Evolutionary conservation across 306 rosid genomes (phyloP).

Genomic region (Vigna nakashimae): DNA sequence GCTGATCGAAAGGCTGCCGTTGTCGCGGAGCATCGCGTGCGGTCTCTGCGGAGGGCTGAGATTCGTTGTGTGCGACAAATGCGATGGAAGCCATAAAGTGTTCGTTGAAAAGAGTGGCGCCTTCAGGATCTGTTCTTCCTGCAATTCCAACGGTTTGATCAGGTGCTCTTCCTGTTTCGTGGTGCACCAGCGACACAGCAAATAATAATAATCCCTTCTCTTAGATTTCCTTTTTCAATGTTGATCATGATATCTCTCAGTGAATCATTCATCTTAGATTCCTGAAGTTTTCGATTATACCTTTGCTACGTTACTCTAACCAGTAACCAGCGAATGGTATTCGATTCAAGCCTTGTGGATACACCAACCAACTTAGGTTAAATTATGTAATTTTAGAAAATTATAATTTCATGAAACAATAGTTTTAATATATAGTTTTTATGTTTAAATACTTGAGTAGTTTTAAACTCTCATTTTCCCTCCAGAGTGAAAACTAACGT

Average conservation of each 20-base stretch:
- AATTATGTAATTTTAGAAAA: neutral
- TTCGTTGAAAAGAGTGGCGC: conserved; percentile 55
- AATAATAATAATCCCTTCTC: conserved; percentile 9
- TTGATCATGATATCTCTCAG: neutral
- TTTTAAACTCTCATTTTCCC: neutral
- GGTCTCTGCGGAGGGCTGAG: conserved; percentile 75
- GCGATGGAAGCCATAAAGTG: conserved; percentile 86
- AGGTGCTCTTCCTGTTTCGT: conserved; percentile 71
- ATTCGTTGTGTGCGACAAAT: conserved; percentile 67
- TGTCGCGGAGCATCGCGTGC: conserved; percentile 48
- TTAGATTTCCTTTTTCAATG: neutral
- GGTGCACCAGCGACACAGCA: conserved; percentile 41
- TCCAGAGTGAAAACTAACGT: no score
- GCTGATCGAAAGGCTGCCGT: conserved; percentile 66
- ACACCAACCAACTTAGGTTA: neutral
- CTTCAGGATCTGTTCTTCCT: conserved; percentile 56
- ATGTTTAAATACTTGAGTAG: neutral
- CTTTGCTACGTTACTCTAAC: neutral
- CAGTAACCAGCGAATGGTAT: neutral
- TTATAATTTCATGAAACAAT: neutral
- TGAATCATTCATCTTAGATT: neutral
- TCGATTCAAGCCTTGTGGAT: neutral
- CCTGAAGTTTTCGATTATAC: neutral
- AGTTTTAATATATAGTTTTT: neutral
- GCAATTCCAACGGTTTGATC: conserved; percentile 75